Percentiles rank a stretch among this genome's conserved stretches.
These are phyloP conservation scores for Yamadazyma buinensis DNA, from an alignment of 1,139 yeast genomes.

Conservation along the genomic window DNA sequence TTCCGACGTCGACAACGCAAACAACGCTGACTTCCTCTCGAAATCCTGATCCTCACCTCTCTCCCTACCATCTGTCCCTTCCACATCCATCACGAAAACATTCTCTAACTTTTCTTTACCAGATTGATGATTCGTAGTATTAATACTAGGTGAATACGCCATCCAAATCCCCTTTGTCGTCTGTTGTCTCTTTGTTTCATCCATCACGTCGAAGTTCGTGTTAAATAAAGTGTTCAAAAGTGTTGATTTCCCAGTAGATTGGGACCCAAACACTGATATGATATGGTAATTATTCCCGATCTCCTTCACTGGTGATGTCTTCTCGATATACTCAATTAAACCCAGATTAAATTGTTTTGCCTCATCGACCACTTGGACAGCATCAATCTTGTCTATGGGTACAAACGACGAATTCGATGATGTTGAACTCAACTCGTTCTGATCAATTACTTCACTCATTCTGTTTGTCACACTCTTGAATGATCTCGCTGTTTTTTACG, in stretches of 20 bases:
- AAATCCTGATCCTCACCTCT: conserved; percentile 98
- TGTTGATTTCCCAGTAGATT: conserved; percentile 94
- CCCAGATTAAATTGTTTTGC: conserved; percentile 55
- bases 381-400: conserved; percentile 36
- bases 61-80: conserved; percentile 97
- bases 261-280: conserved; percentile 94
- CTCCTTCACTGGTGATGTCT: conserved; percentile 22
- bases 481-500: no score
- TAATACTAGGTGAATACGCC: conserved; percentile 53
- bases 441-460: no score
- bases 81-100: conserved; percentile 90
- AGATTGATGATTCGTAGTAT: conserved; percentile 24
- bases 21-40: conserved; percentile 92
- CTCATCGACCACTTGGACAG: conserved; percentile 80
- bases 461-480: no score
- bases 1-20: conserved; percentile 91
- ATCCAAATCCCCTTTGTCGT: conserved; percentile 97
- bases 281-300: conserved; percentile 80
- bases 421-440: conserved; percentile 14
- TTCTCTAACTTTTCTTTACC: conserved; percentile 19
- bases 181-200: conserved; percentile 72
- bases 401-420: conserved; percentile 41
- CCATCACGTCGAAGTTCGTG: conserved; percentile 91
- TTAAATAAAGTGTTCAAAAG: conserved; percentile 79
- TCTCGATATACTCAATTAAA: conserved; percentile 36